Evolutionary conservation across 192 early-diverging fungal genomes (phyloP), one percentile per base, ranked within the genome.

Genomic region (Backusella tuberculispora): DNA sequence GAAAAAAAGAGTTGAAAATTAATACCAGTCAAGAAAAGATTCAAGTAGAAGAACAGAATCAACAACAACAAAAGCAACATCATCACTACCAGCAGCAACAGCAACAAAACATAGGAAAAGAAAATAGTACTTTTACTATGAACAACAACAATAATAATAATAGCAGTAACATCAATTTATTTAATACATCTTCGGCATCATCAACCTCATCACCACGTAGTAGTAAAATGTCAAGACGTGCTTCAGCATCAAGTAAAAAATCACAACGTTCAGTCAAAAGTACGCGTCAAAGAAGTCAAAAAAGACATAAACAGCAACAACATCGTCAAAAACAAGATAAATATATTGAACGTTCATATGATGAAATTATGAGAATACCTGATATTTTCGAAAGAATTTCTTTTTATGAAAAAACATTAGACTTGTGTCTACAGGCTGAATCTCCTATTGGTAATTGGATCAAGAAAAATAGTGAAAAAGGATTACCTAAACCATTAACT

Each of bases 301-400:
- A 21, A 44, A 24, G 37, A 19, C 7, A 66, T n/a, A 34, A 74
- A 19, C 72, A 74, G 10, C 72, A 45, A 1, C 72, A 65, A 1
- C 44, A 38, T 13, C 29, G 13, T 24, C 48, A 42, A 34, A 66
- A 48, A 19, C 45, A 21, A 38, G 43, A 63, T 29, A 37, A 69
- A 21, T 46, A 48, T 41, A 44, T 65, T 29, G 56, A 77, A 50
- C 63, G 76, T 5, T 68, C 71, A 9, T 78, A 78, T 43, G 71
- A 45, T 53, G 76, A 78, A 17, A 78, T 78, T 71, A 78, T 78
- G 71, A 19, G 71, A 40, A 78, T 78, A 45, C 70, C 76, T 8
- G 71, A 72, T 63, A 73, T 73, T 38, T 37, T 53, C 15, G 76
- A 78, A 73, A 64, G 76, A 10, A 43, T 73, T 34, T 14, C 45